Evolutionary conservation across 352 stramenopile genomes (phyloP), one percentile per base, ranked within the genome.

Genomic region (Phytopythium litorale): DNA sequence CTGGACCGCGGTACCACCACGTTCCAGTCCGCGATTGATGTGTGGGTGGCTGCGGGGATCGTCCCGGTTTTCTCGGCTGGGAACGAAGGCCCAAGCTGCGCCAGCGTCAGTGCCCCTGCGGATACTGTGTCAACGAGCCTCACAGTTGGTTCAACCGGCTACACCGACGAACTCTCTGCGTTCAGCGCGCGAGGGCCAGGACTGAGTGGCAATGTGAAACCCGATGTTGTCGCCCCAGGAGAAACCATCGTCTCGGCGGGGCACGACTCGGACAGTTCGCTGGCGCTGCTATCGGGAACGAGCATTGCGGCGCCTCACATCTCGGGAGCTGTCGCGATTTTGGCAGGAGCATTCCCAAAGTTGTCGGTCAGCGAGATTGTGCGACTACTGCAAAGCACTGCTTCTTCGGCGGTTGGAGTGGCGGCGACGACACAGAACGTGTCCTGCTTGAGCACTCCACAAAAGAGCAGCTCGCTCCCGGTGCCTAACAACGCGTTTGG

Each of bases 401-500:
- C 66, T 0, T 54, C 63, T 9, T 6, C 57, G 15, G 23, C 23
- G 11, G 33, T 48, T 15, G 38, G 25, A 46, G 43, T 54, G 18
- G 19, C 37, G 16, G 13, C 35, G 3, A 35, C 35, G 3, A 35
- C 19, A 21, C 56, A 63, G n/a, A 63, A n/a, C 28, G n/a, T 53
- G 12, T 50, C 64, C 23, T 66, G 59, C 23, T 33, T 50, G 13
- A 60, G 38, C 15, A 42, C 71, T 49, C 38, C 62, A 30, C 50
- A 49, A 6, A 64, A 38, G 1, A 63, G 56, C 16, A 58, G 57
- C 3, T 51, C 58, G 4, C 16, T 64, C 7, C 51, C 49, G 28
- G 50, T 82, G 52, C 79, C 79, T 9, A 88, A 87, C 72, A 88
- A 88, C 21, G 68, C 71, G 3, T 85, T 81, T 25, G 79, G 79